These are phyloP conservation scores for Polyrhizophydium stewartii DNA, from an alignment of 371 early-diverging fungal species.

Conservation along the genomic window DNA sequence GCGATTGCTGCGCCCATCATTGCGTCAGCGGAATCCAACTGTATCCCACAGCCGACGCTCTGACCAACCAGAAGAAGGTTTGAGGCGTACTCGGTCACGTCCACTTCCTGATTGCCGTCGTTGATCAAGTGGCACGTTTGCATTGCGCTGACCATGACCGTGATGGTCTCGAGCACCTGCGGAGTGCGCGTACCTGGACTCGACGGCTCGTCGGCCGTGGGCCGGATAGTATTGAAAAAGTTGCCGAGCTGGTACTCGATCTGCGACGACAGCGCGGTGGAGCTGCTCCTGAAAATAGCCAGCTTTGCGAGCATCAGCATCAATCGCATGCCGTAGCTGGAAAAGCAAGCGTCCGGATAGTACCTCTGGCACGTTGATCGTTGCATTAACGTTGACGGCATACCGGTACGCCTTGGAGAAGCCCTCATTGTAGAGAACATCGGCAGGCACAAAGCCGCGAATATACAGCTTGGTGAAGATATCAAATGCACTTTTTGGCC, in stretches of 20 bases:
- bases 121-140: conserved; percentile 2
- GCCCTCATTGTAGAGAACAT: conserved; percentile 8
- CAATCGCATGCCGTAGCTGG: too few species aligned
- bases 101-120: not conserved
- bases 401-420: conserved; percentile 3
- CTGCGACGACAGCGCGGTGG: not conserved
- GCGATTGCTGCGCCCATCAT: conserved; percentile 1
- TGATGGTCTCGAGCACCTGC: conserved; percentile 11
- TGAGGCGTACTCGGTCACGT: conserved; percentile 3
- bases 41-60: too few species aligned
- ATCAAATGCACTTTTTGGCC: conserved; percentile 7
- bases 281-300: not conserved
- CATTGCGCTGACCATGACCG: conserved; percentile 9
- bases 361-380: conserved; percentile 4
- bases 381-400: not conserved
- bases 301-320: too few species aligned
- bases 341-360: not conserved
- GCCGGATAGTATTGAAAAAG: conserved; percentile 24
- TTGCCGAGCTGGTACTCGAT: conserved; percentile 19
- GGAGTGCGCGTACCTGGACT: conserved; percentile 1
- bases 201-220: not conserved
- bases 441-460: conserved; percentile 8
- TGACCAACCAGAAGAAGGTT: conserved; percentile 3
- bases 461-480: conserved; percentile 4
- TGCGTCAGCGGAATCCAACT: too few species aligned